These are phyloP conservation scores for Aristolochia contorta DNA, from an alignment of 164 flowering plant species.

Conservation along the genomic window DNA sequence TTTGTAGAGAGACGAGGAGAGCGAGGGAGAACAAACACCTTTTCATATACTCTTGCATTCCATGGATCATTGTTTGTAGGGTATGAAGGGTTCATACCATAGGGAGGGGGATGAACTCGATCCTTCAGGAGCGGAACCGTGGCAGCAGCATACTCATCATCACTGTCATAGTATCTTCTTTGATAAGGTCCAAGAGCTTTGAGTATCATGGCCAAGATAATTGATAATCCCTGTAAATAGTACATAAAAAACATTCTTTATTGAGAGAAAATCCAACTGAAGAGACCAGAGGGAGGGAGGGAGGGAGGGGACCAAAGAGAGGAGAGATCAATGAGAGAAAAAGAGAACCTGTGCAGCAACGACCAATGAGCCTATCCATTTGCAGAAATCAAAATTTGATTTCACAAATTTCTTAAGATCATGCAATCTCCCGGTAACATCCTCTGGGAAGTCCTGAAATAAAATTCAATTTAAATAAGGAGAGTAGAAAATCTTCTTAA, in stretches of 20 bases:
- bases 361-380: conserved; percentile 65
- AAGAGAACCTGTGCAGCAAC: conserved; percentile 58
- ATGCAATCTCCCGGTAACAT: conserved; percentile 54
- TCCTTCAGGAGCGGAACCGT: conserved; percentile 52
- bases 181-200: conserved; percentile 68
- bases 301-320: background rate
- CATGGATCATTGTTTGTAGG: conserved; percentile 36
- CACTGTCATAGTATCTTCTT: conserved; percentile 54
- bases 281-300: background rate
- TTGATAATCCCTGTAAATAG: conserved; percentile 44
- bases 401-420: conserved; percentile 54
- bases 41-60: conserved; percentile 32
- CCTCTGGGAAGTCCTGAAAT: conserved; percentile 75
- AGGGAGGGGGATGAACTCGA: conserved; percentile 30
- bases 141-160: conserved; percentile 50
- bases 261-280: background rate
- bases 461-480: background rate
- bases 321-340: background rate
- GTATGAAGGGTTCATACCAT: conserved; percentile 36
- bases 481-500: background rate
- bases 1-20: no score
- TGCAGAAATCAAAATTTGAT: conserved; percentile 67
- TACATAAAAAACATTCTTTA: background rate
- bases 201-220: conserved; percentile 61
- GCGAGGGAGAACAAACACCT: conserved; percentile 5